phyloP scores from a whole-genome alignment of 2,329 filamentous ascomycete genomes.

The Aspergillus sp. region DNA sequence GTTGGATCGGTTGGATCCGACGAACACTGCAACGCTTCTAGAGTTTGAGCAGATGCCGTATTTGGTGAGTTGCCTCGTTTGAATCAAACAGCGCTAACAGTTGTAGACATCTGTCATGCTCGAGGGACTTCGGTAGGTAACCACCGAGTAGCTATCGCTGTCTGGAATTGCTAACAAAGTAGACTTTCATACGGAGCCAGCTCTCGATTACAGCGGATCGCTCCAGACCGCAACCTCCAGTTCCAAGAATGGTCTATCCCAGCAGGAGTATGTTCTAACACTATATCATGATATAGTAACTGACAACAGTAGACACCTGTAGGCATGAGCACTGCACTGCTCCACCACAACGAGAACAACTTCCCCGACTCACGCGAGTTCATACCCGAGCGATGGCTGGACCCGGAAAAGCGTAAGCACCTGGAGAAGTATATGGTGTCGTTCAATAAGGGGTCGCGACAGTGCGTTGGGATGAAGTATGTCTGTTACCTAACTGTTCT shows the following conservation, averaged over 20 bases:
- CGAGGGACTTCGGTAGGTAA: constrained; percentile 27
- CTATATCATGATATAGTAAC: not conserved
- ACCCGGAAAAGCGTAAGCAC: constrained; percentile 29
- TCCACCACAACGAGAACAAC: constrained; percentile 36
- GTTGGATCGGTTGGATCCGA: constrained; percentile 15
- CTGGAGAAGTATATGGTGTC: constrained; percentile 40
- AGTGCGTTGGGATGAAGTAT: constrained; percentile 50
- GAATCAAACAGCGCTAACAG: not conserved
- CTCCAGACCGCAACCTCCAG: constrained; percentile 25
- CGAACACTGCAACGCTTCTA: constrained; percentile 15
- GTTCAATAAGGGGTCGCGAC: constrained; percentile 45
- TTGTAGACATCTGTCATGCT: constrained; percentile 26
- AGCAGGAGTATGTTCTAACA: constrained; percentile 23
- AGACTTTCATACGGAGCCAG: constrained; percentile 25
- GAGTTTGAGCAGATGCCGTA: constrained; percentile 32
- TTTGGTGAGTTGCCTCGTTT: constrained; percentile 7
- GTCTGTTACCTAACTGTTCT: not conserved
- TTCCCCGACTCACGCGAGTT: constrained; percentile 38
- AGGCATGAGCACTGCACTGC: constrained; percentile 38
- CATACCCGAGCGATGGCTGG: constrained; percentile 40
- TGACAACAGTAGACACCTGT: constrained; percentile 31
- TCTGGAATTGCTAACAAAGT: not conserved
- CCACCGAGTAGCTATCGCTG: no score
- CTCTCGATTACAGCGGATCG: constrained; percentile 29
- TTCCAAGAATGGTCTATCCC: constrained; percentile 35